phyloP scores from a whole-genome alignment of 2,329 filamentous ascomycete species.

The Pseudocercospora pini-densiflorae region DNA sequence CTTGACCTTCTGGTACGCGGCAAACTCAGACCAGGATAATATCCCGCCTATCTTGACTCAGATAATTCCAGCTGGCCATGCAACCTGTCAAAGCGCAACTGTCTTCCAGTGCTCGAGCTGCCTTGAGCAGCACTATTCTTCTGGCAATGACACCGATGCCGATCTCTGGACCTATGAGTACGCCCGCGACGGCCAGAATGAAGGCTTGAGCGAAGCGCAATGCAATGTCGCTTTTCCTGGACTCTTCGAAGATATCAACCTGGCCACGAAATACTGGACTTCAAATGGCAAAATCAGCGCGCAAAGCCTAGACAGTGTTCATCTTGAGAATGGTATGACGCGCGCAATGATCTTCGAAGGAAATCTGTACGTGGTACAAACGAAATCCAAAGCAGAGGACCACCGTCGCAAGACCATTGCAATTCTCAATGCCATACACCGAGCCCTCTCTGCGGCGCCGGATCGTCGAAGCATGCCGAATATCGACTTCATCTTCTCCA shows the following conservation, averaged over 20 bases:
- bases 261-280: slow-evolving; percentile 32
- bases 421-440: slow-evolving; percentile 51
- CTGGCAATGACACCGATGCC: slow-evolving; percentile 18
- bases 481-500: slow-evolving; percentile 56
- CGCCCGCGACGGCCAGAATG: slow-evolving; percentile 23
- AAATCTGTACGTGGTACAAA: slow-evolving; percentile 41
- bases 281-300: slow-evolving; percentile 22
- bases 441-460: slow-evolving; percentile 50
- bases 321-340: slow-evolving; percentile 31
- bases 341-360: slow-evolving; percentile 42
- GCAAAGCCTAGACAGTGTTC: slow-evolving; percentile 21
- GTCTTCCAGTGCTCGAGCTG: slow-evolving; percentile 28
- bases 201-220: slow-evolving; percentile 29
- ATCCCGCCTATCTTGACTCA: slow-evolving; percentile 28
- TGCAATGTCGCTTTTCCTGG: slow-evolving; percentile 38
- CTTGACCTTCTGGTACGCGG: slow-evolving; percentile 29
- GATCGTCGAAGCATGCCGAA: slow-evolving; percentile 45
- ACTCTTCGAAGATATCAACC: slow-evolving; percentile 39
- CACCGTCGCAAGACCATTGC: slow-evolving; percentile 33
- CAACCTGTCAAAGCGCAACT: slow-evolving; percentile 26
- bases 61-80: slow-evolving; percentile 30
- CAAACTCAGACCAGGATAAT: slow-evolving; percentile 29
- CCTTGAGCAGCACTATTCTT: slow-evolving; percentile 19
- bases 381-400: slow-evolving; percentile 31
- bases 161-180: slow-evolving; percentile 24